phyloP scores from a whole-genome alignment of 148 eudicot species.

The Vaccinium vitisidaea region DNA sequence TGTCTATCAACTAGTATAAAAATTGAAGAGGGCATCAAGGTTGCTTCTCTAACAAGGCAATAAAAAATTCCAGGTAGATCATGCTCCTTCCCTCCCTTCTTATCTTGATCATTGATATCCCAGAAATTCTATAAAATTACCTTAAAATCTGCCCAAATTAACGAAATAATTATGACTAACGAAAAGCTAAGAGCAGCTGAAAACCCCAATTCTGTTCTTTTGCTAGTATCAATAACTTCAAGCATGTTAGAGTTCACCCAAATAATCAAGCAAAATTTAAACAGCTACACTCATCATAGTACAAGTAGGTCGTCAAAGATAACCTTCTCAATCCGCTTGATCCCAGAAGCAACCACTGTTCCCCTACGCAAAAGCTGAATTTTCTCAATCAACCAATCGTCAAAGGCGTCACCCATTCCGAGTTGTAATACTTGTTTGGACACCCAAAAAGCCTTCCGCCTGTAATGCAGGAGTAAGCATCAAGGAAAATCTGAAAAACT shows the following conservation, averaged over 20 bases:
- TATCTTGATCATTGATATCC: neutral
- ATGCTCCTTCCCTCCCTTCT: conserved; percentile 1
- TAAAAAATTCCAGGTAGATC: neutral
- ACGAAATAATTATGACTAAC: neutral
- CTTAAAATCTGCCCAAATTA: neutral
- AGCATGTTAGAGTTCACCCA: conserved; percentile 5
- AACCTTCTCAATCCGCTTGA: conserved; percentile 87
- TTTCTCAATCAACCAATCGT: conserved; percentile 98
- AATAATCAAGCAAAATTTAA: conserved; percentile 9
- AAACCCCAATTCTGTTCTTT: neutral
- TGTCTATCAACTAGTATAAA: neutral
- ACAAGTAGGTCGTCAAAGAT: conserved; percentile 1
- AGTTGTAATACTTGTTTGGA: conserved; percentile 90
- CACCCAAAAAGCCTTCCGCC: conserved; percentile 98
- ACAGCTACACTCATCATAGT: neutral
- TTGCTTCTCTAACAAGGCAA: neutral
- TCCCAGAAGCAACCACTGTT: conserved; percentile 80
- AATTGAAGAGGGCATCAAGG: neutral
- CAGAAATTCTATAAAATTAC: neutral
- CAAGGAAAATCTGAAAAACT: conserved; percentile 5
- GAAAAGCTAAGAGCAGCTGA: conserved; percentile 4
- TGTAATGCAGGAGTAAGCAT: conserved; percentile 28
- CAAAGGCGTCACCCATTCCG: conserved; percentile 99
- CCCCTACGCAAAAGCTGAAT: conserved; percentile 85
- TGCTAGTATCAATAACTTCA: conserved; percentile 15